phyloP scores from a whole-genome alignment of 768 basidiomycete species.

The Lentinus tigrinus region DNA sequence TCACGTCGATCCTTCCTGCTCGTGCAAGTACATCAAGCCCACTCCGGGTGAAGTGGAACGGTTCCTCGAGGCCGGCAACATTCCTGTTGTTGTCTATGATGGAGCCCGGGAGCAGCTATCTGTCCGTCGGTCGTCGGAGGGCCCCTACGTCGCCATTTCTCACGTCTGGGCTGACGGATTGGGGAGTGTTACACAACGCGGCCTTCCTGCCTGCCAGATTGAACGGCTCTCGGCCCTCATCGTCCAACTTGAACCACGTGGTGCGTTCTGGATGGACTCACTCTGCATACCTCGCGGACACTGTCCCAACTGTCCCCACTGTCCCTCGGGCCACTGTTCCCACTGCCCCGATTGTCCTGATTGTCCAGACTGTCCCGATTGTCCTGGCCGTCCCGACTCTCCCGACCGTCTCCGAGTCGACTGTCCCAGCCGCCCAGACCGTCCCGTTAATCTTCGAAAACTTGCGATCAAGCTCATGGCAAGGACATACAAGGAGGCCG shows the following conservation, averaged over 20 bases:
- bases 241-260: not conserved
- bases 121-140: not conserved
- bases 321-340: too few relatives aligned
- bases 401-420: too few relatives aligned
- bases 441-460: not conserved
- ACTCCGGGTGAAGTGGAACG: not conserved
- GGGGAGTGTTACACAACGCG: constrained; percentile 11
- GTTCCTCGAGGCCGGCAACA: not conserved
- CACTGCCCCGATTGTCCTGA: too few relatives aligned
- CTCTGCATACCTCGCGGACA: constrained; percentile 8
- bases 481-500: constrained; percentile 7
- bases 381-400: too few relatives aligned
- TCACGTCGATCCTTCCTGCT: constrained; percentile 1
- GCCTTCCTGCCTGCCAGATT: constrained; percentile 9
- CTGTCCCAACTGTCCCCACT: too few relatives aligned
- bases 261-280: constrained; percentile 12
- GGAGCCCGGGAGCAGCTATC: not conserved
- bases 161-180: constrained; percentile 18
- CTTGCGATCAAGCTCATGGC: constrained; percentile 12
- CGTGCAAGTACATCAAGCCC: constrained; percentile 1
- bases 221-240: not conserved
- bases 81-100: not conserved
- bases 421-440: too few relatives aligned
- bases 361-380: too few relatives aligned
- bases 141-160: constrained; percentile 11